phyloP scores from a whole-genome alignment of 2,329 filamentous ascomycete species.

The Mollisiaceae sp. region DNA sequence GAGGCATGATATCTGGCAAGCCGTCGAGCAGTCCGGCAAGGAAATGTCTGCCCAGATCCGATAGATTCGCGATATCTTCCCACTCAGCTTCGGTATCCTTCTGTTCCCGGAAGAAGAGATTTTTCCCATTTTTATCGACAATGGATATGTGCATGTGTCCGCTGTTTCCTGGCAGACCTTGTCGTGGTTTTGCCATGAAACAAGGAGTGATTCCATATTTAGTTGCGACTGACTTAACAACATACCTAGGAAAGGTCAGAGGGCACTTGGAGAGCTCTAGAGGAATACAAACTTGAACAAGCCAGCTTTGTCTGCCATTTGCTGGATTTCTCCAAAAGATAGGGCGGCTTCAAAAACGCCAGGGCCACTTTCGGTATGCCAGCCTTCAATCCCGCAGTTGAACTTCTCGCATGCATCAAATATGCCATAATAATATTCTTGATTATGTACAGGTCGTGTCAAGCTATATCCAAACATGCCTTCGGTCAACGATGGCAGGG shows the following conservation, averaged over 20 bases:
- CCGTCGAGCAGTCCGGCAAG: constrained; percentile 88
- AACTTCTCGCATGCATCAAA: constrained; percentile 82
- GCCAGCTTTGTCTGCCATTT: constrained; percentile 90
- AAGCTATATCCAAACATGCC: constrained; percentile 97
- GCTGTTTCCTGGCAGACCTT: constrained; percentile 90
- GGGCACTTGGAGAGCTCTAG: not conserved
- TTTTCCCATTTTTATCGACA: constrained; percentile 78
- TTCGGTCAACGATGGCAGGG: constrained; percentile 82
- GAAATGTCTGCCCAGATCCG: constrained; percentile 90
- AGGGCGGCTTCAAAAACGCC: constrained; percentile 96
- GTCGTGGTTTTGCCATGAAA: constrained; percentile 97
- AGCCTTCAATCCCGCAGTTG: constrained; percentile 83
- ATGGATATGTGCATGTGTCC: constrained; percentile 96
- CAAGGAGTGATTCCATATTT: constrained; percentile 92
- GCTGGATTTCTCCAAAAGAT: constrained; percentile 83
- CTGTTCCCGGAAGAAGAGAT: constrained; percentile 77
- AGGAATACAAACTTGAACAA: constrained; percentile 77
- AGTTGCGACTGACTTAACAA: constrained; percentile 85
- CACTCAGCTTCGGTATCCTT: constrained; percentile 75
- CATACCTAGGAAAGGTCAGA: constrained; percentile 58
- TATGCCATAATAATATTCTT: constrained; percentile 89
- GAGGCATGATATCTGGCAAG: constrained; percentile 92
- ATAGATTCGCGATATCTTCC: constrained; percentile 78
- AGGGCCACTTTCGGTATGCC: constrained; percentile 93
- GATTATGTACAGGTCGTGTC: constrained; percentile 84